phyloP scores from a whole-genome alignment of 2,329 filamentous ascomycete genomes.

The Sarocladium kiliense region DNA sequence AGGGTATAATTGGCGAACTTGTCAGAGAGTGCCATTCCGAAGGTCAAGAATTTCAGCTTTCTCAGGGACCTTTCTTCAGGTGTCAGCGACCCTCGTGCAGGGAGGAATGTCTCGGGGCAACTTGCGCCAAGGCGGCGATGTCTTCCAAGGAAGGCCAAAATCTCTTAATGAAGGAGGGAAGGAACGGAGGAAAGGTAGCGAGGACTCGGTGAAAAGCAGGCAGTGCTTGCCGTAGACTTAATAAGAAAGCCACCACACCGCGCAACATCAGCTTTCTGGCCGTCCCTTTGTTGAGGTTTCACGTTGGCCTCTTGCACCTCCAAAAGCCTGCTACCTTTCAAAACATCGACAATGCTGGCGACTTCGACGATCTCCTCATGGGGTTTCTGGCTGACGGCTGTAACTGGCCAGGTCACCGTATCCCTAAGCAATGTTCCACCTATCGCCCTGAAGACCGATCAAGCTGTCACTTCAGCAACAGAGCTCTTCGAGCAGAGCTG shows the following conservation, averaged over 20 bases:
- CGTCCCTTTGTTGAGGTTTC: too few species aligned
- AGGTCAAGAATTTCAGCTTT: neutral
- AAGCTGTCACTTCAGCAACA: conserved; percentile 19
- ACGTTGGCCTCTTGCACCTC: too few species aligned
- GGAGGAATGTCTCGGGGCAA: conserved; percentile 2
- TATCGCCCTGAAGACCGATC: conserved; percentile 18
- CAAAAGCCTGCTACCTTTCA: too few species aligned
- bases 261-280: too few species aligned
- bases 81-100: neutral
- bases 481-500: conserved; percentile 27
- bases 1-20: neutral
- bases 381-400: neutral
- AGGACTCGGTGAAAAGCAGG: too few species aligned
- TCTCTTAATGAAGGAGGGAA: neutral
- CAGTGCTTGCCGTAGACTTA: too few species aligned
- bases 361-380: neutral
- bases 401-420: conserved; percentile 16
- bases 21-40: neutral
- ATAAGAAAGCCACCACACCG: too few species aligned
- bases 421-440: conserved; percentile 20
- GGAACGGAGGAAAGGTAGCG: neutral
- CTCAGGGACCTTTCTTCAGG: neutral
- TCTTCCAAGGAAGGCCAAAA: neutral
- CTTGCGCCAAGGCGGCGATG: neutral
- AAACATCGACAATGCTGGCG: neutral